phyloP scores from a whole-genome alignment of 2,329 filamentous ascomycete genomes.

The Cladosporium sphaerospermum region DNA sequence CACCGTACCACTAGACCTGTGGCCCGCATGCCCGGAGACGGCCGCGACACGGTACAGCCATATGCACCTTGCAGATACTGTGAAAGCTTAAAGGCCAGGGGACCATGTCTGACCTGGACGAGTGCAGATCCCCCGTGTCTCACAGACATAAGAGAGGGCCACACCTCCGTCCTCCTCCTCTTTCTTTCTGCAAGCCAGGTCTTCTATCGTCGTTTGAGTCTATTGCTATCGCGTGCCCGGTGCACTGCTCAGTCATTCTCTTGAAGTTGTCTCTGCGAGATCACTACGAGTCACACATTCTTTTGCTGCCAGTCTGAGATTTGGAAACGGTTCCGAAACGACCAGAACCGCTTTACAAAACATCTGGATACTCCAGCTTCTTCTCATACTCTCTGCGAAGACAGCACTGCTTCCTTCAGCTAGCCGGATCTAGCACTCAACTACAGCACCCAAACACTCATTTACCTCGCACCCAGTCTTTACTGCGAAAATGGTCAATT shows the following conservation, averaged over 20 bases:
- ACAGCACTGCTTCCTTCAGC: background rate
- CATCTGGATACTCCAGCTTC: background rate
- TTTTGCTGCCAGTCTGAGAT: constrained; percentile 6
- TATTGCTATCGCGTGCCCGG: constrained; percentile 13
- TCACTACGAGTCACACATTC: constrained; percentile 8
- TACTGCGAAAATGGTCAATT: constrained; percentile 13
- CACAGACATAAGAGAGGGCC: constrained; percentile 6
- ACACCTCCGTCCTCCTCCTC: constrained; percentile 1
- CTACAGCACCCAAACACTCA: constrained; percentile 5
- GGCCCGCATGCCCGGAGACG: background rate
- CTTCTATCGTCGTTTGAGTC: constrained; percentile 6
- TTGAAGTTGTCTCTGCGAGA: constrained; percentile 10
- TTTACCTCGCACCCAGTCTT: constrained; percentile 13
- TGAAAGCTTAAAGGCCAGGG: constrained; percentile 6
- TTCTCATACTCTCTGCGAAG: no score
- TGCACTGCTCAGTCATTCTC: constrained; percentile 14
- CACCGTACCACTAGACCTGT: background rate
- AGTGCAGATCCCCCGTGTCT: constrained; percentile 10
- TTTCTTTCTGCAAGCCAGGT: background rate
- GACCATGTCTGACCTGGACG: constrained; percentile 3
- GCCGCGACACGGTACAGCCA: background rate
- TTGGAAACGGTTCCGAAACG: background rate
- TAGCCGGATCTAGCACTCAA: constrained; percentile 9
- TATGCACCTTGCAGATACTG: constrained; percentile 11
- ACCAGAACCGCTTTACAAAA: background rate